Evolutionary conservation across 306 rosid species (phyloP).

Genomic region (Fagus sylvatica): DNA sequence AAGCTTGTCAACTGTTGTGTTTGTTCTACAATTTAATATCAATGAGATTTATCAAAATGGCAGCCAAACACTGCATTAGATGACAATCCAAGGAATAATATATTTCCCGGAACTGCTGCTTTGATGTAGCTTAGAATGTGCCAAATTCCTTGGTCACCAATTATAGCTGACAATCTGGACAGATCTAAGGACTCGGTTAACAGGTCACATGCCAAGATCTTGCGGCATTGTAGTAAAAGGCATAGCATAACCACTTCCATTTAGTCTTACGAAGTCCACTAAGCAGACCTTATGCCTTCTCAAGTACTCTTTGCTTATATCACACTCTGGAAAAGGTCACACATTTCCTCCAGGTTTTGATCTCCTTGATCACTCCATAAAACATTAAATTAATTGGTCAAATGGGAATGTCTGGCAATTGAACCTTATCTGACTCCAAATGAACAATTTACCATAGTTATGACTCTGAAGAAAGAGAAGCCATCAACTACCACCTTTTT

Average conservation of each 20-base stretch:
- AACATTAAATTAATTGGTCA: background rate
- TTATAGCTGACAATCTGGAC: background rate
- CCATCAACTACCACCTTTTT: background rate
- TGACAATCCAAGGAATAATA: background rate
- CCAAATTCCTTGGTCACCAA: background rate
- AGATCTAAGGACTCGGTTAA: background rate
- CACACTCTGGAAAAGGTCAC: background rate
- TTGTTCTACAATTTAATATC: background rate
- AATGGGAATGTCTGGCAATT: background rate
- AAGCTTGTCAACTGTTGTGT: background rate
- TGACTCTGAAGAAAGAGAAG: background rate
- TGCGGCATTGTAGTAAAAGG: background rate
- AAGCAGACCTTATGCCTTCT: background rate
- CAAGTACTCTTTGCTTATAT: background rate
- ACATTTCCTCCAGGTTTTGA: background rate
- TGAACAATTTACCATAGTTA: background rate
- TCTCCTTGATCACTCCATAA: background rate
- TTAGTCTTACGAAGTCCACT: background rate
- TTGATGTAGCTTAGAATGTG: background rate
- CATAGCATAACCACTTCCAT: background rate
- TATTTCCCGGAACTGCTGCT: conserved; percentile 3
- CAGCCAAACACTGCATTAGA: background rate
- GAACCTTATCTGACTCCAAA: background rate
- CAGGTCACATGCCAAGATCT: background rate
- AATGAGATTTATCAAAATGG: background rate